Conservation (phyloP, 129 eudicot species). For the Heracleum sosnowskyi region DNA sequence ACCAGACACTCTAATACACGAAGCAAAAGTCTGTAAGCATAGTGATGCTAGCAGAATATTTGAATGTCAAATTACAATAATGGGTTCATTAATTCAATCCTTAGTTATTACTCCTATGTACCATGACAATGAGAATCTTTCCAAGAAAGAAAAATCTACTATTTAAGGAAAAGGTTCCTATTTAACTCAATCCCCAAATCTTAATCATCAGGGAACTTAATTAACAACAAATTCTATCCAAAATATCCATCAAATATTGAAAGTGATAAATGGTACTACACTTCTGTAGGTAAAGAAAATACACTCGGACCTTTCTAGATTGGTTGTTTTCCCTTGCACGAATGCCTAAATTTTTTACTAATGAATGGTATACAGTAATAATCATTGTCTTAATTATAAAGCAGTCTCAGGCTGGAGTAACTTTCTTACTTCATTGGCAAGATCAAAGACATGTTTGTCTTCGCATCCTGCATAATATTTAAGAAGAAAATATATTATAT, state of each 20-base stretch:
- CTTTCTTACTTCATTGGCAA: constrained; percentile 70
- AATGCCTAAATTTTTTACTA: neutral
- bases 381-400: neutral
- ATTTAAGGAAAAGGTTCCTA: too few relatives aligned
- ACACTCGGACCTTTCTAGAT: neutral
- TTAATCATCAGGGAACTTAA: too few relatives aligned
- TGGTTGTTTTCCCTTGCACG: neutral
- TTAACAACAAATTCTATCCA: neutral
- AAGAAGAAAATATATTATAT: too few relatives aligned
- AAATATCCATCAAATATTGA: neutral
- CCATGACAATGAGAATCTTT: too few relatives aligned
- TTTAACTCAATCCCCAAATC: too few relatives aligned
- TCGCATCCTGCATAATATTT: constrained; percentile 42
- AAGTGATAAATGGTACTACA: neutral
- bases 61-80: too few relatives aligned
- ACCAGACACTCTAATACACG: too few relatives aligned
- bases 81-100: too few relatives aligned
- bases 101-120: too few relatives aligned
- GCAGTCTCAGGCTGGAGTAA: constrained; percentile 21
- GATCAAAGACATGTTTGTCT: constrained; percentile 63
- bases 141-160: too few relatives aligned
- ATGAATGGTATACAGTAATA: neutral
- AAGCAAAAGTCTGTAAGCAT: too few relatives aligned
- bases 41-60: too few relatives aligned
- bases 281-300: neutral